Base-by-base conservation (phyloP, 1,284 basidiomycete genomes). In the Phaffia rhodozyma region DNA sequence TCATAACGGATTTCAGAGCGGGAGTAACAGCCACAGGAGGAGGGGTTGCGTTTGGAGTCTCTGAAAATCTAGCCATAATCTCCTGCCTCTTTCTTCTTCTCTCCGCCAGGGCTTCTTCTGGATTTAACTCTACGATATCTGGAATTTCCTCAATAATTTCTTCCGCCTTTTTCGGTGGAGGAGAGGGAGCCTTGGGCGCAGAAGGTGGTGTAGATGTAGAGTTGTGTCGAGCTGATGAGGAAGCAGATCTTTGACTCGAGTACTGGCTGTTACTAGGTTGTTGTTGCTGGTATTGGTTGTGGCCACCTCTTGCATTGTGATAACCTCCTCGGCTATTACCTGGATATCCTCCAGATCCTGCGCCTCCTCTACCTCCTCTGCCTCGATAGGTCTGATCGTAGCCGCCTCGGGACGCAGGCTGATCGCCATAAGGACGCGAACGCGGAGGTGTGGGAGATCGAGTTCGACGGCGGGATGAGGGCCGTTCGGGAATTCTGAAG, bases 11-110 rank as follows among this genome's bases (percentile, higher is more conserved):
- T 3, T 66, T 67, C 0, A 65, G 60, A 20, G 61, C 65, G 0
- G 56, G 59, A 2, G 50, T 52, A 1, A 52, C 63, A 4, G 50
- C 27, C 5, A 65, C 58, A 25, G 68, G 55, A 6, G 63, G 52
- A 18, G 61, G 23, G 1, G 61, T 62, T 30, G 65, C 64, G 21
- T 63, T 54, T 18, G 62, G 71, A 63, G 18, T 68, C 63, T 48
- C 68, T n/a, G 75, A 66, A 75, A 91, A 88, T 75, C 89, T 91
- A 63, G 89, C 89, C 66, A 91, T 78, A 61, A 96, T 91, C 27
- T 87, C 90, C 69, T 85, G 84, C 50, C 91, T 83, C 69, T 83
- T 86, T 30, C 86, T 85, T 38, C 86, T 81, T n/a, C 89, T 82
- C 63, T 84, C 86, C 53, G 86, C 89, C 27, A 91, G 78, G 4